Percentiles rank a stretch among this genome's conserved stretches.
phyloP scores from a whole-genome alignment of 371 early-diverging fungal species.

The Apophysomyces trapeziformis region DNA sequence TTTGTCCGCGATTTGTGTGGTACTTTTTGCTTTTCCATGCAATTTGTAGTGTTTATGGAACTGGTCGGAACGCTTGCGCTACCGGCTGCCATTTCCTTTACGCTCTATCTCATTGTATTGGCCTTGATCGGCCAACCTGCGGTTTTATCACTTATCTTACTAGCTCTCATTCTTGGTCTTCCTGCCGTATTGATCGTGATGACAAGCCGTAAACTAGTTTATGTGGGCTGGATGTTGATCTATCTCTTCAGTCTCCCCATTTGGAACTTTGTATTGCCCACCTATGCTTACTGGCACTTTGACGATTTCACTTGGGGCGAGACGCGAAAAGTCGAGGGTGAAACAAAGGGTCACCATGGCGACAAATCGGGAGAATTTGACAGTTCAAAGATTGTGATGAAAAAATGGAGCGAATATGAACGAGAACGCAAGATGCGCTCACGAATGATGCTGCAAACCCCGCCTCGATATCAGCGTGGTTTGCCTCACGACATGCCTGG shows the following conservation, averaged over 20 bases:
- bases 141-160: slow-evolving; percentile 71
- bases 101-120: slow-evolving; percentile 54
- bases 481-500: background rate
- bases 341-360: slow-evolving; percentile 68
- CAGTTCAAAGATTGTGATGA: slow-evolving; percentile 58
- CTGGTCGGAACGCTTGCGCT: slow-evolving; percentile 83
- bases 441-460: background rate
- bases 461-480: background rate
- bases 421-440: slow-evolving; percentile 47
- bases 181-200: slow-evolving; percentile 89
- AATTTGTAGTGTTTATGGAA: slow-evolving; percentile 88
- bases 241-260: slow-evolving; percentile 93
- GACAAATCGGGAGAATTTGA: slow-evolving; percentile 78
- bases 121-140: slow-evolving; percentile 60
- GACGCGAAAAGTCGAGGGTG: slow-evolving; percentile 88
- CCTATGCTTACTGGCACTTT: slow-evolving; percentile 99
- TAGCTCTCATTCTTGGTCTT: slow-evolving; percentile 74
- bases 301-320: slow-evolving; percentile 99
- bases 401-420: slow-evolving; percentile 75
- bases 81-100: slow-evolving; percentile 83
- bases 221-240: slow-evolving; percentile 95
- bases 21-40: slow-evolving; percentile 92
- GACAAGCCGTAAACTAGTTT: slow-evolving; percentile 87
- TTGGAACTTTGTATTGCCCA: slow-evolving; percentile 95
- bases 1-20: slow-evolving; percentile 89